These are phyloP conservation scores for Solanum dulcamara DNA, from an alignment of 257 asterid genomes.

Conservation along the genomic window DNA sequence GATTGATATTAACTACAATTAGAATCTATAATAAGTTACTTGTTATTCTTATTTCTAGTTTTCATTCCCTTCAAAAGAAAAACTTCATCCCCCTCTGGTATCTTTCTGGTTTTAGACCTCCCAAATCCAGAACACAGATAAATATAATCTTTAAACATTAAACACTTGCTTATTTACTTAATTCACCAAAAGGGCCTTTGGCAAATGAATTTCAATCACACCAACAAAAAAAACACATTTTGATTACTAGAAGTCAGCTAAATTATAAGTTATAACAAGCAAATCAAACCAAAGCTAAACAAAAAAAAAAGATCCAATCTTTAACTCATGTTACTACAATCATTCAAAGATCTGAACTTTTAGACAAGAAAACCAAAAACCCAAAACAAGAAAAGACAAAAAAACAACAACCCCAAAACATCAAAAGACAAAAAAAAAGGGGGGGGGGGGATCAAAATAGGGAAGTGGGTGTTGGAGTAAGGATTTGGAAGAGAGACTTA, in stretches of 20 bases:
- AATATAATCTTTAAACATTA: background rate
- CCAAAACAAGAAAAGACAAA: background rate
- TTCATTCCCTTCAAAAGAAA: background rate
- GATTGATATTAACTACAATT: background rate
- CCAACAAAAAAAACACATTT: background rate
- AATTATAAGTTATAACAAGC: background rate
- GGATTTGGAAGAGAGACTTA: slow-evolving; percentile 10
- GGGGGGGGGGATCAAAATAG: background rate
- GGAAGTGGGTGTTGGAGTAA: background rate
- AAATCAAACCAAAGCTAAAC: background rate
- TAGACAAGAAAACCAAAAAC: background rate
- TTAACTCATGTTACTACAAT: background rate
- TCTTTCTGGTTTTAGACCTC: background rate
- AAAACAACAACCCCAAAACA: background rate
- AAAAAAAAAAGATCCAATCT: background rate
- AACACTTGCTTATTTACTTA: background rate
- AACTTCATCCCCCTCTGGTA: background rate
- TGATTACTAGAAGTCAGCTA: background rate
- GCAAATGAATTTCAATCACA: background rate
- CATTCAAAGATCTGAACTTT: background rate
- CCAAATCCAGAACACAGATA: background rate
- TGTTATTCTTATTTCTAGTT: background rate
- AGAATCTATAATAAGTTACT: background rate
- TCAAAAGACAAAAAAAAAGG: background rate
- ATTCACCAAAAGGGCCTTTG: background rate